phyloP scores from a whole-genome alignment of 805 yeast genomes.

The Barnettozyma sp. region DNA sequence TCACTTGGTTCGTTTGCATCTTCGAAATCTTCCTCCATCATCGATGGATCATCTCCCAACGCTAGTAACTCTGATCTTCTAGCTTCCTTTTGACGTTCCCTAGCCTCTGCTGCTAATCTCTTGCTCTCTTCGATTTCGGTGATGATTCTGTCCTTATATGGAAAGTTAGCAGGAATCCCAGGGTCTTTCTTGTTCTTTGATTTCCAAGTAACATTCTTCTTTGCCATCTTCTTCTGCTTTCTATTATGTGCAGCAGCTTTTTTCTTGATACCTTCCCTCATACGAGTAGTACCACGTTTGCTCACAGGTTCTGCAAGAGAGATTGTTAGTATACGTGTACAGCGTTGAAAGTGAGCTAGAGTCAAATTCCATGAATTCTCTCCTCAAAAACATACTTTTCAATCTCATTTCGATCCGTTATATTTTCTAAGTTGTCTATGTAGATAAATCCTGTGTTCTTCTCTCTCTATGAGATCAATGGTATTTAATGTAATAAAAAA shows the following conservation, averaged over 20 bases:
- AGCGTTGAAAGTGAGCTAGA: no score
- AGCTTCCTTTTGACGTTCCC: slow-evolving; percentile 43
- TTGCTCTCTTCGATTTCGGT: slow-evolving; percentile 61
- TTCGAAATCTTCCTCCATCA: slow-evolving; percentile 32
- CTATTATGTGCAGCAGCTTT: slow-evolving; percentile 89
- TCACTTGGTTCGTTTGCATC: slow-evolving; percentile 40
- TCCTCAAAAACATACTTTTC: background rate
- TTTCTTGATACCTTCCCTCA: slow-evolving; percentile 95
- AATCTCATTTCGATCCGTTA: slow-evolving; percentile 2
- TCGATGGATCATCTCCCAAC: slow-evolving; percentile 31
- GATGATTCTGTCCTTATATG: slow-evolving; percentile 82
- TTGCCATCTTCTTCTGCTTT: slow-evolving; percentile 73
- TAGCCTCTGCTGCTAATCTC: slow-evolving; percentile 48
- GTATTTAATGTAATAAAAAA: no score
- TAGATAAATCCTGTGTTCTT: no score
- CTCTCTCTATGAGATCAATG: no score
- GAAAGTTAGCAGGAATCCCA: slow-evolving; percentile 92
- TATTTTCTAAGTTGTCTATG: no score
- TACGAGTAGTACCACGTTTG: slow-evolving; percentile 84
- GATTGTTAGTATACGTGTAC: no score
- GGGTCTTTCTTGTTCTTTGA: slow-evolving; percentile 79
- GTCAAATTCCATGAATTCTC: background rate
- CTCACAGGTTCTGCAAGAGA: slow-evolving; percentile 40
- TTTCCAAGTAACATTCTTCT: slow-evolving; percentile 92
- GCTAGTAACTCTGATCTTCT: slow-evolving; percentile 35